Evolutionary conservation across 228 moss, liverwort and hornwort genomes (phyloP), one percentile per base, ranked within the genome.

Genomic region (Sphagnum fallax): DNA sequence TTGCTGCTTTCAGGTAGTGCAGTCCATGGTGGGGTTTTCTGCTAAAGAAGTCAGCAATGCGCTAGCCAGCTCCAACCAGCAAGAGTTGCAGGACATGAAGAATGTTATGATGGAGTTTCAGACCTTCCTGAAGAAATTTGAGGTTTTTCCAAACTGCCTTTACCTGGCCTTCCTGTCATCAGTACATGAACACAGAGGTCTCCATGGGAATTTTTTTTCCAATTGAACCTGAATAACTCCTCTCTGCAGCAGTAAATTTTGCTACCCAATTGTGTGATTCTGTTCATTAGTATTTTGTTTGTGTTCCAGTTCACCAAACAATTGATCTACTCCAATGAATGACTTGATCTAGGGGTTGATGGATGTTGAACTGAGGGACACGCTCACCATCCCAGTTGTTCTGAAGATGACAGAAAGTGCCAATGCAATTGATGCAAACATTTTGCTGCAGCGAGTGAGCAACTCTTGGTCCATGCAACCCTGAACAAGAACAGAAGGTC

Each of bases 81-180:
- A 69, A 53, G 83, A 86, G 61, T 64, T 70, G 50, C 74, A 80
- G 71, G 81, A 87, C 71, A 89, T 91, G 90, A 83, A 75, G 72
- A 75, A 75, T 51, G 76, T 75, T 15, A 81, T 95, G 95, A 86
- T 77, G 65, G 78, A 72, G 10, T 95, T 95, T 57, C 89, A 95
- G 65, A 73, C 78, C 61, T 84, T 92, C 69, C 81, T 95, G 52
- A 86, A 85, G 70, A 84, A 76, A 69, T 95, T 85, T 76, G 95
- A 95, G 92, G 95, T 93, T 68, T 65, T 73, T 49, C 32, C 53
- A 47, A 59, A 61, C 7, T 15, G 10, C 6, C 12, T 70, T 49
- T 32, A 10, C 48, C 65, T 61, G 9, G 5, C 16, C 5, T 63
- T 18, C 15, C 49, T 18, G 48, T 48, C 47, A 50, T 65, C 47